These are phyloP conservation scores for Acidiella bohemica DNA, from an alignment of 495 filamentous ascomycete species.

Conservation along the genomic window DNA sequence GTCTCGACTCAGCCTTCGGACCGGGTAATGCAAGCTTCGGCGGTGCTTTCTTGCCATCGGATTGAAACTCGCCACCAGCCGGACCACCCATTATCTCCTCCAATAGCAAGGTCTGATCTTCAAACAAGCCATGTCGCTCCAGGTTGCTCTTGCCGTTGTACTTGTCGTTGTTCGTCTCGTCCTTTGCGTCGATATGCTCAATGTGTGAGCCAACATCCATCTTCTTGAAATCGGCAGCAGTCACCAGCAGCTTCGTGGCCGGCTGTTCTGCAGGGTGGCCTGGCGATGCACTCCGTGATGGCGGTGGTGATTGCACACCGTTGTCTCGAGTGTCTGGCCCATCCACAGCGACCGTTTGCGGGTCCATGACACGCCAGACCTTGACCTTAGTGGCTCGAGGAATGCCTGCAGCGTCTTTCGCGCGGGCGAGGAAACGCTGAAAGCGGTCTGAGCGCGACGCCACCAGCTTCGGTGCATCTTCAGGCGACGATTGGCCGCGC, in stretches of 20 bases:
- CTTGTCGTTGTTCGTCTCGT: constrained; percentile 60
- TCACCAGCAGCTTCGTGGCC: constrained; percentile 49
- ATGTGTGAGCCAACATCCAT: constrained; percentile 55
- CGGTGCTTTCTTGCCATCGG: constrained; percentile 30
- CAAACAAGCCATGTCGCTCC: constrained; percentile 47
- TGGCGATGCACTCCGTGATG: constrained; percentile 41
- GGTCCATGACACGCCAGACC: constrained; percentile 56
- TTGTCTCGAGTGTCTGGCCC: constrained; percentile 24
- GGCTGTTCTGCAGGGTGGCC: constrained; percentile 29
- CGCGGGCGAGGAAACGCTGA: constrained; percentile 57
- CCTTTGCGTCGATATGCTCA: constrained; percentile 52
- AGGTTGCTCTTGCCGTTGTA: constrained; percentile 62
- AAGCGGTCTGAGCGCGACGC: constrained; percentile 54
- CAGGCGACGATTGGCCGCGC: constrained; percentile 37
- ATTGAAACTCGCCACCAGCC: constrained; percentile 48
- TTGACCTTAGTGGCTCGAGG: constrained; percentile 58
- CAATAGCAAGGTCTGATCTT: constrained; percentile 57
- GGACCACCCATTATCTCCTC: constrained; percentile 55
- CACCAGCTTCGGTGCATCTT: constrained; percentile 45
- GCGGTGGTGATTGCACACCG: constrained; percentile 41
- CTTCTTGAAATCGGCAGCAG: constrained; percentile 53
- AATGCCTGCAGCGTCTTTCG: constrained; percentile 52
- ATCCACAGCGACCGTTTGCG: constrained; percentile 20
- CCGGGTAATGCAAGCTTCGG: neutral
- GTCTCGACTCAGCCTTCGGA: constrained; percentile 10